Evolutionary conservation across 768 basidiomycete genomes (phyloP), one percentile per base, ranked within the genome.

Genomic region (Rhodotorula babjevae): DNA sequence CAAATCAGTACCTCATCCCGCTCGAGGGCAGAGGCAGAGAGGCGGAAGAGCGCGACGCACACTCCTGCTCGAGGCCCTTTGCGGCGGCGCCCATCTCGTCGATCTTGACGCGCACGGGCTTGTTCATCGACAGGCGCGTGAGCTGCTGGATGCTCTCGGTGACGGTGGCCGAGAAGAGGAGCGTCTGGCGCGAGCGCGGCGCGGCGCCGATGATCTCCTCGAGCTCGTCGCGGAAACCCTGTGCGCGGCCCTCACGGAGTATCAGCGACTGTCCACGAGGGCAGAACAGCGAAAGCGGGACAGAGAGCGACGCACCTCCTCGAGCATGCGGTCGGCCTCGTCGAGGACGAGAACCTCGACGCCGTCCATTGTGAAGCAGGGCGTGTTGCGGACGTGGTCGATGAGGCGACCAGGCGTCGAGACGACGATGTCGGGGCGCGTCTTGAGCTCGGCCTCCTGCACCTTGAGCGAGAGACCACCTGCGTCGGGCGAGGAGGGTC

Each of bases 161-260:
- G 90, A 98, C 98, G 2, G 96, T 99, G 5, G 96, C 96, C 1
- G 93, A 96, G 82, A 99, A 99, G 50, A 99, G 85, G 93, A 99
- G 95, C 8, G 96, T 98, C 80, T 98, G 96, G 50, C 96, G 87
- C 23, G 79, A 80, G 65, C 81, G 71, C 5, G 79, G 78, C 0
- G 77, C 74, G 60, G 90, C 86, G 77, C 88, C 89, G 82, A 98
- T 88, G 77, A 99, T 96, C 82, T 99, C 96, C 27, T 87, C 84
- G 47, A 99, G 84, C 81, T 98, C 96, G 80, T 94, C 96, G 14
- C 90, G 87, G 82, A 98, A 99, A 40, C 94, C 96, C 81, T 93
- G 91, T 11, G 49, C 1, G 23, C 12, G 2, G 2, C 10, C 15
- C 6, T 10, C 19, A 31, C 53, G 53, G 49, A 14, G 9, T 2